These are phyloP conservation scores for Ceratobasidium sp. DNA, from an alignment of 1,284 basidiomycete genomes.

Conservation along the genomic window DNA sequence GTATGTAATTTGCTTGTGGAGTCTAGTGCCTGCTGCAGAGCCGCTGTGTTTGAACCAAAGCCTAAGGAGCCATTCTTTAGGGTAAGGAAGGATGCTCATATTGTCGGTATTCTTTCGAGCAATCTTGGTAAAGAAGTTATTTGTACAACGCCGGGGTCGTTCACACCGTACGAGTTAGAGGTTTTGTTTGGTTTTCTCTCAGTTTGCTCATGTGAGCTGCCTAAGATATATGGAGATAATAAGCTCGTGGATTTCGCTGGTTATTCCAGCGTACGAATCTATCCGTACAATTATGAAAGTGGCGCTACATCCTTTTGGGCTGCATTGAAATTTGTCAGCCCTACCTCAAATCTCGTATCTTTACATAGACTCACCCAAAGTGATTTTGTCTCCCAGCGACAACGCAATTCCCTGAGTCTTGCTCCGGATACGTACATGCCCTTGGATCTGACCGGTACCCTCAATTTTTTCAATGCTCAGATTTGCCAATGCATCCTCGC, in stretches of 20 bases:
- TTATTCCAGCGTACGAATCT: background rate
- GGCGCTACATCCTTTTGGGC: constrained; percentile 50
- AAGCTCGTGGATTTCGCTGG: constrained; percentile 2
- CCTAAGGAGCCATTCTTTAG: no score
- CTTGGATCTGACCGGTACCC: constrained; percentile 80
- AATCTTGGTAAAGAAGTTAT: no score
- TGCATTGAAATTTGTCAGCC: constrained; percentile 20
- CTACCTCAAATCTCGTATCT: background rate
- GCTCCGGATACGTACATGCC: constrained; percentile 92
- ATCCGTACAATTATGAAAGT: constrained; percentile 17
- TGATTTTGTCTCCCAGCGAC: constrained; percentile 91
- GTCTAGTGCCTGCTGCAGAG: no score
- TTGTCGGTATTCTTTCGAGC: no score
- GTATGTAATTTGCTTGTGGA: no score
- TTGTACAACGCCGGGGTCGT: no score
- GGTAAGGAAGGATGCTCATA: no score
- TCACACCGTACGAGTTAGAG: no score
- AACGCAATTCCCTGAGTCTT: constrained; percentile 97
- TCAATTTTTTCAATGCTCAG: constrained; percentile 93
- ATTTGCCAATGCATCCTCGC: constrained; percentile 97
- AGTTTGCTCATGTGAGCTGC: no score
- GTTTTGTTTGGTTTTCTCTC: no score
- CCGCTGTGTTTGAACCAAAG: no score
- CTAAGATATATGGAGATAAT: background rate
- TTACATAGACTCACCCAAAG: constrained; percentile 73